Percentiles rank a stretch among this genome's conserved stretches.
Conservation (phyloP, 345 rosid species). For the Cardamine resedifolia region DNA sequence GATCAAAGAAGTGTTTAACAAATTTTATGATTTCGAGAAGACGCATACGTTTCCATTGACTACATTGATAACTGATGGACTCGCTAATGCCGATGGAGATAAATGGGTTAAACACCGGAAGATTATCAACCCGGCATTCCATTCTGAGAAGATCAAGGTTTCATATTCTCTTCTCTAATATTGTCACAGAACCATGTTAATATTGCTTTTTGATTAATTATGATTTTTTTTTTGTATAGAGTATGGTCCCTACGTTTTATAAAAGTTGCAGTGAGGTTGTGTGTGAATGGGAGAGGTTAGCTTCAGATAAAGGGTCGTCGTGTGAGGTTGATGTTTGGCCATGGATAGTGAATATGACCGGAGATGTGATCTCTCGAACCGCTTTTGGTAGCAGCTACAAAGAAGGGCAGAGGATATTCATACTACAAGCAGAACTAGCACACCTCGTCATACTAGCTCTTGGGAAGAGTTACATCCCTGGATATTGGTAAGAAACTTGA, state of each 20-base stretch:
- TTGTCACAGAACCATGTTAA: not conserved
- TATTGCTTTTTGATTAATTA: no score
- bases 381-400: constrained; percentile 48
- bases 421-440: constrained; percentile 37
- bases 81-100: constrained; percentile 36
- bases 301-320: constrained; percentile 20
- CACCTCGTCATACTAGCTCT: constrained; percentile 15
- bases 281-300: constrained; percentile 34
- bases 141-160: constrained; percentile 45
- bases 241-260: constrained; percentile 36
- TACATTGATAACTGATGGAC: constrained; percentile 34
- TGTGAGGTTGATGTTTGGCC: constrained; percentile 48
- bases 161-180: not conserved
- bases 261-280: constrained; percentile 36
- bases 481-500: constrained; percentile 33
- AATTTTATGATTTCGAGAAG: constrained; percentile 40
- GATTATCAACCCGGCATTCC: constrained; percentile 50
- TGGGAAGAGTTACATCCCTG: constrained; percentile 36
- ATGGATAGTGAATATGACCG: constrained; percentile 34
- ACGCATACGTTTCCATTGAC: constrained; percentile 18
- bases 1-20: constrained; percentile 41
- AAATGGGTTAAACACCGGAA: constrained; percentile 46
- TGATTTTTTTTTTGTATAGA: constrained; percentile 15
- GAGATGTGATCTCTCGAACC: constrained; percentile 48
- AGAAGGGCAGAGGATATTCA: constrained; percentile 43